phyloP scores from a whole-genome alignment of 352 stramenopile species.

The Phytophthora parvispora region DNA sequence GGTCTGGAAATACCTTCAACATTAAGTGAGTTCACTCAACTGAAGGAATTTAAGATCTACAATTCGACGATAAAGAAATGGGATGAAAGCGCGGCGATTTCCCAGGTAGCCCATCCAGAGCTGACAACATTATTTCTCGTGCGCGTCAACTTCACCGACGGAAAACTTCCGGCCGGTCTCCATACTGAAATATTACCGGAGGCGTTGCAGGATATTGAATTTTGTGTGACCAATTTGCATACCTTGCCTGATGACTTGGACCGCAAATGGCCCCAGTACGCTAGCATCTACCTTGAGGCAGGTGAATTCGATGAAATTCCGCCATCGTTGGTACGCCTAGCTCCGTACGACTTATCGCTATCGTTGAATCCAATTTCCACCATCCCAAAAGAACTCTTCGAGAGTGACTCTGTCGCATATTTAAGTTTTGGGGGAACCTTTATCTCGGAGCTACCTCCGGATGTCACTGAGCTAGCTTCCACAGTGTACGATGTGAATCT shows the following conservation, averaged over 20 bases:
- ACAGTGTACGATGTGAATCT: slow-evolving; percentile 38
- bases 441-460: slow-evolving; percentile 25
- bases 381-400: slow-evolving; percentile 38
- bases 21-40: slow-evolving; percentile 17
- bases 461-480: slow-evolving; percentile 25
- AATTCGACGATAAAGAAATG: slow-evolving; percentile 26
- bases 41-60: slow-evolving; percentile 33
- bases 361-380: slow-evolving; percentile 32
- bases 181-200: slow-evolving; percentile 8
- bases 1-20: not conserved
- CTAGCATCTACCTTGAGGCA: slow-evolving; percentile 15
- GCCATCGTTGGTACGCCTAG: slow-evolving; percentile 17
- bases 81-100: slow-evolving; percentile 14
- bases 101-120: slow-evolving; percentile 8
- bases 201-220: slow-evolving; percentile 33
- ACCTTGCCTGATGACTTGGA: slow-evolving; percentile 47
- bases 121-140: slow-evolving; percentile 25
- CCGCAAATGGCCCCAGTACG: slow-evolving; percentile 32
- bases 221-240: slow-evolving; percentile 41
- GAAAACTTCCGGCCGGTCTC: slow-evolving; percentile 9
- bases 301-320: slow-evolving; percentile 6
- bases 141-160: slow-evolving; percentile 20
- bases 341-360: slow-evolving; percentile 30
- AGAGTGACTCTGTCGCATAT: slow-evolving; percentile 36
- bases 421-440: slow-evolving; percentile 33